Base-by-base conservation (phyloP, 192 early-diverging fungal species). In the Backusella macrospora region DNA sequence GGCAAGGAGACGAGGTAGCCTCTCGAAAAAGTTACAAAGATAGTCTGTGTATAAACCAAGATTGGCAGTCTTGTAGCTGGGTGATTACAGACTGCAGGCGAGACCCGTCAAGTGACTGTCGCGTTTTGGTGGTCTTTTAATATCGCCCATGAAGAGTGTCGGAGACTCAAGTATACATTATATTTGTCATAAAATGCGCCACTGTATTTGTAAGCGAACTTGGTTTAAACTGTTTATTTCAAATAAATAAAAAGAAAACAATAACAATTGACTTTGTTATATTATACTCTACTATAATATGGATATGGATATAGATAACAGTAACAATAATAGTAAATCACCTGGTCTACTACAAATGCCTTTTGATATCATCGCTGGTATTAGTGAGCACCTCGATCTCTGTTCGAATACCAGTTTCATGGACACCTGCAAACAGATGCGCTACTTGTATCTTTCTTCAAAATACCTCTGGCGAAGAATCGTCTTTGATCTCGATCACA, bases 331-430 rank as follows among this genome's bases (percentile, higher is more conserved):
- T 12, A 59, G 13, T 26, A 12, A 26, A 3, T 13, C 21, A 59
- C 10, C 52, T 26, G 52, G 52, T 26, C 39, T 78, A 15, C 45
- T 71, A 3, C 39, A 34, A 0, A 70, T 86, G 8, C 85, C 83
- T 1, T 72, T 71, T 18, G 83, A 87, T 21, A 72, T 87, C 14
- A 55, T 83, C 18, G 67, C 80, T 26, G 65, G 80, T 4, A 77
- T 86, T 34, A 77, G 78, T 44, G 66, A 52, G 14, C 65, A 82
- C 34, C 76, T 87, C 39, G 86, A 87, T 52, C 72, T 87, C 26
- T 65, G 85, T 43, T 76, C 86, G 8, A 72, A 78, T 16, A 83
- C 81, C 44, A 73, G 72, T 21, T 72, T 85, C 7, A 73, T 83
- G 47, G 86, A 87, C 68, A 83, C 86, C 13, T 85, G 83, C 18